Evolutionary conservation across 257 asterid species (phyloP), one percentile per base, ranked within the genome.

Genomic region (Solanum piurae): DNA sequence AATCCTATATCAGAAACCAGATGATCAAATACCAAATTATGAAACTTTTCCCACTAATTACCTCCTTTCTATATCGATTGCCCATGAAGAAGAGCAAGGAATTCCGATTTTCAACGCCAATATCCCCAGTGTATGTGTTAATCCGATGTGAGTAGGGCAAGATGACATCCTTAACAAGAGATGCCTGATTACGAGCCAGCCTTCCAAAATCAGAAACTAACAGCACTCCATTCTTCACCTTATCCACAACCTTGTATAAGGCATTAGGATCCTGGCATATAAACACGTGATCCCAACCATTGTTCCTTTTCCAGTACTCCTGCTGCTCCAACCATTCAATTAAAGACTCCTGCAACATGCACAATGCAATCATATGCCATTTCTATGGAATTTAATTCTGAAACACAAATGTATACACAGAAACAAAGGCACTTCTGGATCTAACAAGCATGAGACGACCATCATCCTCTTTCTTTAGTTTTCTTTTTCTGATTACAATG

Each of bases 201-300:
- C 99, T 94, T 92, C 99, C 99, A 88, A 97, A 97, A 95, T 97
- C 99, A 1, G 99, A 97, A 88, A 97, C 97, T 92, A 97, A 90
- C 68, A 97, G 93, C 71, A 97, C 96, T 84, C 97, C 99, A 44
- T 94, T 97, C 92, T 94, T 95, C 90, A 97, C 96, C 89, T 94
- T 91, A 89, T 96, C 98, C 72, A 97, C 90, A 75, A 94, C 92
- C 92, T 95, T 97, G 92, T 93, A 96, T 86, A 97, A 89, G 20
- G 99, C 99, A 92, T 97, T 97, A 83, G 99, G 99, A 93, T 97
- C 99, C 90, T 97, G 99, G 88, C 98, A 95, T 91, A 97, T 95
- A 88, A 95, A 91, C 55, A 96, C 98, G 89, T 97, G 99, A 91
- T 97, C 99, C 97, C 98, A 87, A 16, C 99, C 99, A 88, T 97